Evolutionary conservation across 1,284 basidiomycete genomes (phyloP), one percentile per base, ranked within the genome.

Genomic region (Xerocomus nothofagi): DNA sequence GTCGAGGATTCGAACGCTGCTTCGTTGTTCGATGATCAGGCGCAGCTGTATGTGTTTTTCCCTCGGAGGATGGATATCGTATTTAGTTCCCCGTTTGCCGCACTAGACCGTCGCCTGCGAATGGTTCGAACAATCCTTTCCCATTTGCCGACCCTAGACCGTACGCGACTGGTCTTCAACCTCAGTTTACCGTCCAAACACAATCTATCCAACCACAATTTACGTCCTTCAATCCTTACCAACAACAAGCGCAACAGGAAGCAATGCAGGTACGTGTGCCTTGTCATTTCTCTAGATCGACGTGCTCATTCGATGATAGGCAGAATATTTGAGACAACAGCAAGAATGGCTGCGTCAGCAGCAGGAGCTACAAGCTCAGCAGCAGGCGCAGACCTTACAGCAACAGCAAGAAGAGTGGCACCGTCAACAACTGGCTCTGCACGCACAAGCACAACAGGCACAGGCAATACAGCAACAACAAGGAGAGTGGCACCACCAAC

Each of bases 141-240:
- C 87, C 86, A 0, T 75, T 91, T 39, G 74, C 83, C 39, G 88
- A 91, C 60, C 75, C 82, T 14, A 77, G 76, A 3, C 70, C 79
- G n/a, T 81, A 80, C 55, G 73, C 76, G 18, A 76, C 76, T 31
- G 76, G 80, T 10, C 69, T 86, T 10, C 84, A 85, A 57, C 82
- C 82, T 0, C 87, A 90, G 61, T 90, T 84, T 61, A 98, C 95
- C 3, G 49, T 65, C 14, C 77, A 85, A 59, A 82, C 82, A 0
- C 87, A 90, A 61, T 89, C 69, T 15, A 61, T 85, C 47, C 80
- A 80, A 56, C 81, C 84, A 0, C 84, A 87, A 60, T 82, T 81
- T 56, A 93, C 84, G 49, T 93, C 93, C 58, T 96, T 97, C 81
- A 97, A 96, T 57, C 96, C 96, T 0, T 99, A 98, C 65, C 89